Base-by-base conservation (phyloP, 2,329 filamentous ascomycete species). In the Orbilia oligospora region DNA sequence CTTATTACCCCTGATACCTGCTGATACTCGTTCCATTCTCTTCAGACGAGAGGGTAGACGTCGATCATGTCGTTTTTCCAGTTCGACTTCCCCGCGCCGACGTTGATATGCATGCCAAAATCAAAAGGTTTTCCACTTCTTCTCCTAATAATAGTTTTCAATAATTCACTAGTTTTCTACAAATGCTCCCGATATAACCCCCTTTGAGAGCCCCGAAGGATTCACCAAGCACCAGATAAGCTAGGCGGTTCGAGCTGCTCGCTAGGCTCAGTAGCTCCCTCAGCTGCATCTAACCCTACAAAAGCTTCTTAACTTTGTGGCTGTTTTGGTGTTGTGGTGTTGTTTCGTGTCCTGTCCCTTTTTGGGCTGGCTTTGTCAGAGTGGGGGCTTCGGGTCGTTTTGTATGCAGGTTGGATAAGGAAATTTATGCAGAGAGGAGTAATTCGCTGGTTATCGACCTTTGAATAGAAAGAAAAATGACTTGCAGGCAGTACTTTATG, bases 281-380 rank as follows among this genome's bases (percentile, higher is more conserved):
- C 36, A 61, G 55, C 55, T 61, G 18, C 18, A 61, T 18, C 36
- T 14, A 14, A 9, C 36, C 55, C 10, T 61, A 41, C 18, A 30
- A 33, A 36, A 56, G 53, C 53, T 56, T 41, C 12, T 14, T 24
- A 9, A 38, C 27, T 53, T 53, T 67, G 63, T 67, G 63, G 63
- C 63, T 51, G 27, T 67, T 67, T 67, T 67, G 44, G 63, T 67
- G 55, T 61, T 61, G 55, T 61, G 55, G 44, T 67, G 63, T 51
- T 67, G 63, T 67, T 67, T 67, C 63, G 63, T 38, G 46, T 67
- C 30, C 2, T 14, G 46, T 22, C 63, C 38, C 30, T 53, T 67
- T 44, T 44, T 12, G 55, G 55, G 16, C 38, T 61, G 55, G 36
- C 30, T 9, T 18, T 24, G 12, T 36, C 53, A n/a, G 18, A 18